phyloP scores from a whole-genome alignment of 768 basidiomycete species.

The Rhizopogon vinicolor region DNA sequence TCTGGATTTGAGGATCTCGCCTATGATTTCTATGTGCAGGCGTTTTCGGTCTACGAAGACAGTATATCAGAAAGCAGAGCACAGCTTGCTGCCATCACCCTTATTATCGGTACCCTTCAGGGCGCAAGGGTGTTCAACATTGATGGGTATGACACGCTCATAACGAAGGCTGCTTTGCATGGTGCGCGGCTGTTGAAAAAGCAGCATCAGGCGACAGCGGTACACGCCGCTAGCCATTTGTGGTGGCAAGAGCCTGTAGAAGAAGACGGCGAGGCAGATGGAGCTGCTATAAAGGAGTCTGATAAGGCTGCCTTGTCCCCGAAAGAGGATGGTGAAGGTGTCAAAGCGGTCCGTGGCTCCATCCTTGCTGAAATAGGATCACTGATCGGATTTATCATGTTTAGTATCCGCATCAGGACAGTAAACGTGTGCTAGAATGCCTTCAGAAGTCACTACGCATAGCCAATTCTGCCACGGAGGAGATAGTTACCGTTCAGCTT shows the following conservation, averaged over 20 bases:
- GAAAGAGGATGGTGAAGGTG: conserved; percentile 37
- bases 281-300: conserved; percentile 23
- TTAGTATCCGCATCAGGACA: conserved; percentile 86
- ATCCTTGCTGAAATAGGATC: neutral
- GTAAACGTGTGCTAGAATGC: conserved; percentile 96
- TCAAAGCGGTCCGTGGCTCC: conserved; percentile 51
- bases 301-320: conserved; percentile 12
- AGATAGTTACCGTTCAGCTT: conserved; percentile 92
- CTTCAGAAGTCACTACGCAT: conserved; percentile 95
- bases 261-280: conserved; percentile 37
- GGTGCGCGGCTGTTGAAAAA: conserved; percentile 96
- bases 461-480: conserved; percentile 94
- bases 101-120: conserved; percentile 89
- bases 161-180: conserved; percentile 98
- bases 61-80: conserved; percentile 93
- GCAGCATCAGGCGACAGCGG: conserved; percentile 94
- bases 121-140: conserved; percentile 86
- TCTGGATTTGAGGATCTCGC: conserved; percentile 94
- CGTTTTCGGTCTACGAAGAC: conserved; percentile 97
- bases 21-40: conserved; percentile 97
- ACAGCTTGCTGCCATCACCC: conserved; percentile 94
- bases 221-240: conserved; percentile 90
- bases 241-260: conserved; percentile 86
- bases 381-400: neutral
- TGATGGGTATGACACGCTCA: conserved; percentile 96